Base-by-base conservation (phyloP, 208 protist genomes). In the Acanthamoeba quina region DNA sequence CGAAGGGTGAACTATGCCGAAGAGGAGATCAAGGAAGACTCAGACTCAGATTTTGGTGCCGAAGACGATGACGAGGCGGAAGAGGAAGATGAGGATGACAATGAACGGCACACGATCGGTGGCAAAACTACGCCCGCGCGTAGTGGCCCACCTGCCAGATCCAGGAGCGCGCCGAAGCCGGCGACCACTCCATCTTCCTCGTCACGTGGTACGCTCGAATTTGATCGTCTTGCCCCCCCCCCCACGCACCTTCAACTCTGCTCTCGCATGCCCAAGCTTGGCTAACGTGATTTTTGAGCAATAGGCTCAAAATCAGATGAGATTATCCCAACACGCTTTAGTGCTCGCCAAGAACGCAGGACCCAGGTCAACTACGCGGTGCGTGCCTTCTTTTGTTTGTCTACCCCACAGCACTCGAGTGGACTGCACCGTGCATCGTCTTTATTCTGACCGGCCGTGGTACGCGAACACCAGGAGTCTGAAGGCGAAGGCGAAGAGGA, bases 341-440 rank as follows among this genome's bases (percentile, higher is more conserved):
- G 82, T 66, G 82, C 82, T 34, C 52, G 82, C 15, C 82, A 90
- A 44, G 82, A 90, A 29, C 37, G 88, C 0, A 92, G 88, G 37
- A 92, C 26, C 3, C 88, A 92, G 29, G 52, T 92, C 62, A 92
- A 92, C 66, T 92, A 92, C 70, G 88, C 88, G 31, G 88, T 82
- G 26, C 34, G 44, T 64, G 17, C 54, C 17, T 64, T 64, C 24
- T 11, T 17, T 4, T 64, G 2, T 17, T 24, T 17, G 15, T 24
- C 58, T 29, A 9, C 17, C 9, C n/a, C n/a, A 11, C 17, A 11
- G 58, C 58, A 11, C 24, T 58, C 1, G 24, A 19, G 24, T 7
- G 21, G 58, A 2, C 24, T 29, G 29, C 15, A 64, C 24, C 58
- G 19, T 19, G 11, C 54, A 58, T 58, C 58, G 58, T 24, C 19